Base-by-base conservation (phyloP, 2,329 filamentous ascomycete genomes). In the Plenodomus tracheiphilus region DNA sequence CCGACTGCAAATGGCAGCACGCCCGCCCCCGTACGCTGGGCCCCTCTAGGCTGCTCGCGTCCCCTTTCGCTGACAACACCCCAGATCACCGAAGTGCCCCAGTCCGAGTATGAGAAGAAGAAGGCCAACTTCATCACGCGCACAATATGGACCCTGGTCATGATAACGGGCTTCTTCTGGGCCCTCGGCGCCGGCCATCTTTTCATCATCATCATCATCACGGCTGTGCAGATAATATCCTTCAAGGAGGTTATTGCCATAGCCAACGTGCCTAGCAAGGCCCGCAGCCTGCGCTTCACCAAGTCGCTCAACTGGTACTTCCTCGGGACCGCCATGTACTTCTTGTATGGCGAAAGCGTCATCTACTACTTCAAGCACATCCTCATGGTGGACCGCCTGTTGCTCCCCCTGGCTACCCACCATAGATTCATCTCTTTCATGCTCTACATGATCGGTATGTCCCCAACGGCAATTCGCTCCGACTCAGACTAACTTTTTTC, bases 321-420 rank as follows among this genome's bases (percentile, higher is more conserved):
- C 79, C 82, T 99, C 45, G 94, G 91, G n/a, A 91, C 89, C 20
- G 96, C 93, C 61, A 97, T 99, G 93, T 99, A 99, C 80, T 99
- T 96, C 65, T 81, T 99, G 42, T 99, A 99, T 71, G 94, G 94
- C 69, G 94, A 99, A 77, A 97, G 91, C 66, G 93, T 99, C 68
- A 96, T 99, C 68, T 99, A 99, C 79, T 99, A 99, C 77, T 99
- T 99, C 78, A 99, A 99, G 81, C 94, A 99, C 72, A 93, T 99
- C 60, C 86, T 99, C 37, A 79, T 99, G 50, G 92, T 99, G 39
- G 94, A 99, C 75, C 90, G 88, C 74, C 89, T 97, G 39, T 80
- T 99, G 53, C 79, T 97, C 49, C 94, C 94, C 8, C 85, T 99
- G 70, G 92, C 94, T 46, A 97, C 93, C 15, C 94, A 99, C 77